Evolutionary conservation across 139 green algal genomes (phyloP), one percentile per base, ranked within the genome.

Genomic region (Ostreobium quekettii): DNA sequence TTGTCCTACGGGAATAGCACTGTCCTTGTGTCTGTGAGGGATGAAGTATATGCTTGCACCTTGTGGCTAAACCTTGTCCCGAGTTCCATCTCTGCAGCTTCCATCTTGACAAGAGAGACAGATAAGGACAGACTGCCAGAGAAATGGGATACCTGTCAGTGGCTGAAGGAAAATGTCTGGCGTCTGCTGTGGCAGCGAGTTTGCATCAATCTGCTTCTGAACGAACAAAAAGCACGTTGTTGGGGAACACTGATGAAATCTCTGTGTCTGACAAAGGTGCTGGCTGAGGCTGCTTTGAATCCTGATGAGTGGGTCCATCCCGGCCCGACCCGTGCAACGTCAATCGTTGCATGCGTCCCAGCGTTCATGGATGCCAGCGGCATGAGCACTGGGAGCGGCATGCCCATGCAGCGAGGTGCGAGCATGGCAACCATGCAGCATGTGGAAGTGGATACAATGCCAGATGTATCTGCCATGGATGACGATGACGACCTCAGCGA

Each of bases 311-410:
- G 79, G 75, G 75, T 74, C n/a, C 47, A 36, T 26, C 77, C 75
- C 11, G 83, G 82, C 29, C 83, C 85, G 29, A 83, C 78, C 67
- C 73, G 74, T 36, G 79, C 87, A 38, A 96, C 93, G 31, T 86
- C 85, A 63, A 86, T 97, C 47, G 84, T 99, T 19, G 88, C 89
- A 1, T 97, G 93, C 81, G 74, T 98, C 2, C 94, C 94, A 4
- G 80, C 83, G n/a, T 93, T 87, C 61, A 87, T 86, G 63, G 82
- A 87, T 49, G 76, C 42, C 3, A 60, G 26, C 22, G 64, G 64
- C 4, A 8, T 63, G 29, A 46, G 26, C 19, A 11, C 26, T 32
- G 64, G 64, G 8, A 31, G 39, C 36, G 63, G 5, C 36, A 47
- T 26, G 22, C 42, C 47, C n/a, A 69, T 86, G 63, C 57, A 69